Percentiles rank a stretch among this genome's conserved stretches.
phyloP scores from a whole-genome alignment of 164 flowering plant genomes.

The Piper longum region DNA sequence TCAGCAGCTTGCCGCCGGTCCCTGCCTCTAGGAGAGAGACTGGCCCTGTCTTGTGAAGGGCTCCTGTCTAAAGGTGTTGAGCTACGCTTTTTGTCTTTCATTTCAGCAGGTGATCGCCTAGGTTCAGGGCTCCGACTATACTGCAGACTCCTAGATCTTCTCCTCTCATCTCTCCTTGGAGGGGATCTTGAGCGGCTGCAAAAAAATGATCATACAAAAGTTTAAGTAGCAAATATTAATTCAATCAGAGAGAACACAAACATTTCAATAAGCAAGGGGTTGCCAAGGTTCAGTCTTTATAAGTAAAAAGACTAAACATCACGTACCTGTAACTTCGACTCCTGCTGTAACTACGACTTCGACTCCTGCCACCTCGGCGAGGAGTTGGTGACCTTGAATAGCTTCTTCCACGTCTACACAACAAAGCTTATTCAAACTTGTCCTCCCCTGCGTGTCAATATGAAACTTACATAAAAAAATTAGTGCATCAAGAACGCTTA shows the following conservation, averaged over 20 bases:
- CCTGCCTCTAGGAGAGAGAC: conserved; percentile 24
- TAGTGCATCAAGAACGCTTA: conserved; percentile 7
- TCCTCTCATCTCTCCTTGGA: conserved; percentile 28
- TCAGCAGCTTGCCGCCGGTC: conserved; percentile 12
- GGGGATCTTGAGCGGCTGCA: conserved; percentile 66
- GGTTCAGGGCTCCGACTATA: conserved; percentile 44
- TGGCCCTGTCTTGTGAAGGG: conserved; percentile 24
- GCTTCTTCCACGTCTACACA: conserved; percentile 33
- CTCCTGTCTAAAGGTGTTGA: conserved; percentile 37
- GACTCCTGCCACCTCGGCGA: conserved; percentile 31
- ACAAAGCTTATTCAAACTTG: too few relatives aligned
- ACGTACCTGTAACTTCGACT: conserved; percentile 65
- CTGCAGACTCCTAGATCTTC: conserved; percentile 46
- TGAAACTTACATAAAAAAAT: neutral
- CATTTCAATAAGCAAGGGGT: too few relatives aligned
- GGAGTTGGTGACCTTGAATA: conserved; percentile 14
- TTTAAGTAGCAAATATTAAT: neutral
- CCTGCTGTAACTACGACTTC: conserved; percentile 54
- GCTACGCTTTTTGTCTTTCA: conserved; percentile 41
- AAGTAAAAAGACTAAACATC: too few relatives aligned
- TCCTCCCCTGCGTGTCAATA: neutral
- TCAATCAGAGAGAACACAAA: neutral
- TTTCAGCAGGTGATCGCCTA: conserved; percentile 28
- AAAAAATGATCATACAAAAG: neutral
- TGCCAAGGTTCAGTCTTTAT: too few relatives aligned